A percentile compares a stretch with the other conserved stretches of the same genome.
phyloP scores from a whole-genome alignment of 2,329 filamentous ascomycete genomes.

The Botryotinia narcissicola region DNA sequence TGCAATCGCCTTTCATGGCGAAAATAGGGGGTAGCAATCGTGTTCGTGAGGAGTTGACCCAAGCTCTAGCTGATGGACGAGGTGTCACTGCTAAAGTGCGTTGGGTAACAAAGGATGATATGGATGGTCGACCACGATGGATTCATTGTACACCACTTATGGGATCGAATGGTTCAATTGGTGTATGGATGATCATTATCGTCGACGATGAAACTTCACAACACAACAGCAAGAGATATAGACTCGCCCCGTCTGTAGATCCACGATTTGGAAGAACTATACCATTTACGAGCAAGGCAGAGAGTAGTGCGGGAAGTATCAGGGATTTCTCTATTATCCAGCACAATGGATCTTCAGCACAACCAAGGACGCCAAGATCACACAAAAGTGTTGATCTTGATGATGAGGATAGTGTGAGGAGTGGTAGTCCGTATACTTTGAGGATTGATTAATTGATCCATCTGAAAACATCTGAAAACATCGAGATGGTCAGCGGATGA shows the following conservation, averaged over 20 bases:
- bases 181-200: slow-evolving; percentile 76
- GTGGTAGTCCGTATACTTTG: slow-evolving; percentile 31
- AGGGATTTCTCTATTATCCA: slow-evolving; percentile 32
- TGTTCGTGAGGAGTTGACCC: slow-evolving; percentile 48
- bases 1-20: slow-evolving; percentile 58
- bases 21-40: slow-evolving; percentile 51
- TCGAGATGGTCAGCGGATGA: background rate
- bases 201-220: slow-evolving; percentile 57
- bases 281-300: slow-evolving; percentile 19
- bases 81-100: slow-evolving; percentile 73
- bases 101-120: slow-evolving; percentile 57
- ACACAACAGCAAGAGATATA: slow-evolving; percentile 26
- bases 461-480: background rate
- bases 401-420: slow-evolving; percentile 25
- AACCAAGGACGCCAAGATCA: slow-evolving; percentile 7
- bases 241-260: slow-evolving; percentile 36
- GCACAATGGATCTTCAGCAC: slow-evolving; percentile 16
- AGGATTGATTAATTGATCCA: slow-evolving; percentile 25
- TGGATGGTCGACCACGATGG: slow-evolving; percentile 63
- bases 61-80: slow-evolving; percentile 64
- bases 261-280: slow-evolving; percentile 31
- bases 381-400: slow-evolving; percentile 22
- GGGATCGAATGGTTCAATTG: slow-evolving; percentile 63
- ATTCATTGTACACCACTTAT: slow-evolving; percentile 74
- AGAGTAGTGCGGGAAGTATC: slow-evolving; percentile 25